Conservation (phyloP, 306 rosid genomes). For the Vigna unguiculata region DNA sequence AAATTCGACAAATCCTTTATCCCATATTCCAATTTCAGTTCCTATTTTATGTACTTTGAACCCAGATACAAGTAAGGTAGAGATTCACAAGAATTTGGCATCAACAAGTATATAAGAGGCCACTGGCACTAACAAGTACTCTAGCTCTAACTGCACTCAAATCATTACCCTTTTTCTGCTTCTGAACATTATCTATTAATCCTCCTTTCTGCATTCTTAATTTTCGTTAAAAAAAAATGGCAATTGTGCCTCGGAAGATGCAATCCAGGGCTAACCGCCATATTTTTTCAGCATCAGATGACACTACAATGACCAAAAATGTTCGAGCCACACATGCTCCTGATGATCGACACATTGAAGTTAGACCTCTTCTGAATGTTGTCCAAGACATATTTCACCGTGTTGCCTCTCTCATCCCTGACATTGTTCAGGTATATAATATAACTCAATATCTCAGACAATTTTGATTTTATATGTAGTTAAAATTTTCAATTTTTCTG, state of each 20-base stretch:
- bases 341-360: conserved; percentile 42
- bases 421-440: conserved; percentile 43
- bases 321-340: conserved; percentile 60
- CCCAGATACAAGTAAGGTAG: conserved; percentile 71
- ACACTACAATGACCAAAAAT: conserved; percentile 50
- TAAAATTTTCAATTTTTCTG: neutral
- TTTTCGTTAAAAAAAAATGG: conserved; percentile 39
- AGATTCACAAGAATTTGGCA: conserved; percentile 32
- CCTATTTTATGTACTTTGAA: conserved; percentile 37
- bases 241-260: conserved; percentile 32
- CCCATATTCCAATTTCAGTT: conserved; percentile 37
- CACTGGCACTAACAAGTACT: conserved; percentile 17
- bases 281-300: conserved; percentile 52
- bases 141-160: conserved; percentile 11
- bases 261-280: conserved; percentile 43
- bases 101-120: conserved; percentile 32
- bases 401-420: conserved; percentile 48
- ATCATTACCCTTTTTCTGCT: neutral
- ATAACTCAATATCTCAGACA: neutral
- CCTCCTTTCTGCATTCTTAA: neutral
- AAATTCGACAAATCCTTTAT: conserved; percentile 38
- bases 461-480: neutral
- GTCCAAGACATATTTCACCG: conserved; percentile 58
- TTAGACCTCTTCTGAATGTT: conserved; percentile 60
- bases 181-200: conserved; percentile 13